Conservation (phyloP, 164 flowering plant genomes). For the Stephania yunnanensis region DNA sequence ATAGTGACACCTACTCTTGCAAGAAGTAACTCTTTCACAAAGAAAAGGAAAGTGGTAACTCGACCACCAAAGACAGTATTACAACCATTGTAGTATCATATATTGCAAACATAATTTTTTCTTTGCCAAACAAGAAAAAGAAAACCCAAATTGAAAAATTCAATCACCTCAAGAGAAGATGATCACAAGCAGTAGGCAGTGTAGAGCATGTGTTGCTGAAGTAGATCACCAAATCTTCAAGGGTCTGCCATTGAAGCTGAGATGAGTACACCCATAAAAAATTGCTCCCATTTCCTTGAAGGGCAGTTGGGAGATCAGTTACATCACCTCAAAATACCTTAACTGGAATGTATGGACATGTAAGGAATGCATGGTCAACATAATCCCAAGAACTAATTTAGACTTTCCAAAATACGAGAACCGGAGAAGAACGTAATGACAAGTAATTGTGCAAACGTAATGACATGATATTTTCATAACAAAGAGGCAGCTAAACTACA, state of each 20-base stretch:
- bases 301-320: background rate
- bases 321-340: background rate
- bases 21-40: too few relatives aligned
- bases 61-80: too few relatives aligned
- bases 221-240: conserved; percentile 53
- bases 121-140: background rate
- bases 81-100: background rate
- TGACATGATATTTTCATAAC: too few relatives aligned
- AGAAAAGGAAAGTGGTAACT: too few relatives aligned
- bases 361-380: too few relatives aligned
- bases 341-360: background rate
- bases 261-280: background rate
- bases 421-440: background rate
- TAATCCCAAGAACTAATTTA: background rate
- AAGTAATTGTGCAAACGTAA: too few relatives aligned
- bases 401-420: background rate
- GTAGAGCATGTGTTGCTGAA: conserved; percentile 41
- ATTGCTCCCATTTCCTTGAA: background rate
- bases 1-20: too few relatives aligned
- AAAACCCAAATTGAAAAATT: background rate
- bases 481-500: too few relatives aligned
- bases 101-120: background rate
- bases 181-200: conserved; percentile 53
- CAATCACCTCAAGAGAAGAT: conserved; percentile 64
- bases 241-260: conserved; percentile 49